Percentiles rank a stretch among this genome's conserved stretches.
phyloP scores from a whole-genome alignment of 2,329 filamentous ascomycete genomes.

The Passalora sequoiae region DNA sequence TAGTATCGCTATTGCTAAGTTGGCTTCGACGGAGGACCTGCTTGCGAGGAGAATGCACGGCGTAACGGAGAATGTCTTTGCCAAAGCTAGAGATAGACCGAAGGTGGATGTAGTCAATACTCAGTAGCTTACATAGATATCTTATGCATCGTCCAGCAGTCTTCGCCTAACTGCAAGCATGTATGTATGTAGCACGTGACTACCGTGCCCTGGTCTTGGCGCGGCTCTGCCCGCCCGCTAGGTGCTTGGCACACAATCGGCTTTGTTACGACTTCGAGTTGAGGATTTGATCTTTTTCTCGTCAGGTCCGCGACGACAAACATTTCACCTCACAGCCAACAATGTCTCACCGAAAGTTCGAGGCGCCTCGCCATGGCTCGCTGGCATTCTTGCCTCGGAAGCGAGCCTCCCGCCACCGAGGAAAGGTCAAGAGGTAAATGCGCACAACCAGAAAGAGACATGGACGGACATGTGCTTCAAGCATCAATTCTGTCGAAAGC shows the following conservation, averaged over 20 bases:
- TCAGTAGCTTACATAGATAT: no score
- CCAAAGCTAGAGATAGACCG: conserved; percentile 1
- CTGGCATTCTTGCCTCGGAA: conserved; percentile 62
- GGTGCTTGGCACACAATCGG: no score
- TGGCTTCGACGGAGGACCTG: conserved; percentile 40
- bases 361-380: conserved; percentile 87
- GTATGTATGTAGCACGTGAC: no score
- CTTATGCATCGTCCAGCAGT: no score
- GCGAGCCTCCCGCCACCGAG: conserved; percentile 88
- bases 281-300: background rate
- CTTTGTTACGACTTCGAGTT: background rate
- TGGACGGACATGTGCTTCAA: no score
- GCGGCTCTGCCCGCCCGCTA: no score
- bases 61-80: conserved; percentile 32
- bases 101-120: no score
- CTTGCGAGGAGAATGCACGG: conserved; percentile 46
- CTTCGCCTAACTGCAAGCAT: no score
- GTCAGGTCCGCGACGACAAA: background rate
- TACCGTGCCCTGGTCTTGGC: no score
- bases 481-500: no score
- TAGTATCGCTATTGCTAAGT: conserved; percentile 42
- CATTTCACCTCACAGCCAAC: conserved; percentile 10
- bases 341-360: conserved; percentile 63
- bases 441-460: background rate
- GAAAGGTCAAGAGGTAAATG: conserved; percentile 91